A percentile compares a stretch with the other conserved stretches of the same genome.
phyloP scores from a whole-genome alignment of 2,329 filamentous ascomycete genomes.

The Xylaria multiplex region DNA sequence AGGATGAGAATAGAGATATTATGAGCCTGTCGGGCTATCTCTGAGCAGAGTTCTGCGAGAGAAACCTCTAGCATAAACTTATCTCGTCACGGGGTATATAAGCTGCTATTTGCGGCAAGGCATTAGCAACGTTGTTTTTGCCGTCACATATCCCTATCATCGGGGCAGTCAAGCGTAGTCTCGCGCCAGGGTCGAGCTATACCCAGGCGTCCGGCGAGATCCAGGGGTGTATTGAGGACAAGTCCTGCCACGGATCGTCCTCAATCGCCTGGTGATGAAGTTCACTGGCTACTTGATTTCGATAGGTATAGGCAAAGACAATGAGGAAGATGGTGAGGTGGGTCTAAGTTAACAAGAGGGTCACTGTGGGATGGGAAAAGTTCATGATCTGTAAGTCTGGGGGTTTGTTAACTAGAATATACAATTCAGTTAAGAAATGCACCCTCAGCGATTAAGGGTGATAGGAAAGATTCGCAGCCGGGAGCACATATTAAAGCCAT shows the following conservation, averaged over 20 bases:
- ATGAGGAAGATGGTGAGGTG: conserved; percentile 37
- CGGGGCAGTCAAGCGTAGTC: background rate
- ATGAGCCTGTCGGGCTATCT: background rate
- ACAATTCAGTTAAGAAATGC: background rate
- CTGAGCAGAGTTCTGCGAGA: background rate
- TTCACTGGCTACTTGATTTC: too few relatives aligned
- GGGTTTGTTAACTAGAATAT: background rate
- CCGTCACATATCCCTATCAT: too few relatives aligned
- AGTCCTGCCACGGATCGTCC: background rate
- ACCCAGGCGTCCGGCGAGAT: background rate
- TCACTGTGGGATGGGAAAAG: conserved; percentile 29
- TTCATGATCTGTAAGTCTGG: conserved; percentile 20
- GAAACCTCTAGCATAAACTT: background rate
- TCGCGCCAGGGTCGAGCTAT: too few relatives aligned
- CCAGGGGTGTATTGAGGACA: conserved; percentile 16
- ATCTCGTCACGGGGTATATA: too few relatives aligned
- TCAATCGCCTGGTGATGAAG: too few relatives aligned
- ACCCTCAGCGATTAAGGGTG: too few relatives aligned
- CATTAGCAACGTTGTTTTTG: too few relatives aligned
- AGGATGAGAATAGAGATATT: background rate
- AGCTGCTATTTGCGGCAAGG: too few relatives aligned
- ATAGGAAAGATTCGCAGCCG: too few relatives aligned
- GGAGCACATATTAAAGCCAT: too few relatives aligned
- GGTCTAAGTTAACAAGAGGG: conserved; percentile 30
- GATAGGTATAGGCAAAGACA: too few relatives aligned